These are phyloP conservation scores for Apiospora aurea DNA, from an alignment of 2,329 filamentous ascomycete species.

Conservation along the genomic window DNA sequence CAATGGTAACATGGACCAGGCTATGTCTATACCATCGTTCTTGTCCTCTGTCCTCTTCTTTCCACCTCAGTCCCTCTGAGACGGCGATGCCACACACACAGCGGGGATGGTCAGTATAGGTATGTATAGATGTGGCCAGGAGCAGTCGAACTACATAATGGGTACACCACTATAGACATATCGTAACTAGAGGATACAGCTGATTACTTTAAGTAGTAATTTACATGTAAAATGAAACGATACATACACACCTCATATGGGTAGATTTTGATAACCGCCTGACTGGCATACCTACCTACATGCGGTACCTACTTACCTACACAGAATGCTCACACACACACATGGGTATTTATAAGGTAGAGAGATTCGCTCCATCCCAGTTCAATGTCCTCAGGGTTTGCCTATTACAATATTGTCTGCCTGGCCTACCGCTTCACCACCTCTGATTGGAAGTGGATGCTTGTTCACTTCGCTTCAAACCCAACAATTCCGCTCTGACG, in stretches of 20 bases:
- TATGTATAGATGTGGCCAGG: not conserved
- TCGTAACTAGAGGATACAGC: not conserved
- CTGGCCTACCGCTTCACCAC: not conserved
- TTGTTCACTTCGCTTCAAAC: not conserved
- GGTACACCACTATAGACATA: not conserved
- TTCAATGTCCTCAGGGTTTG: not conserved
- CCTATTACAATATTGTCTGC: not conserved
- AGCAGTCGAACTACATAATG: not conserved
- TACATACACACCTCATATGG: not conserved
- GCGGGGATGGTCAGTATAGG: not conserved
- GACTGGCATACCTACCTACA: not conserved
- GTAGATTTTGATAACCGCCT: not conserved
- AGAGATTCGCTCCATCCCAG: not conserved
- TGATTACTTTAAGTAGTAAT: not conserved
- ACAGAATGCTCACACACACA: not conserved
- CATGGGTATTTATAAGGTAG: no score
- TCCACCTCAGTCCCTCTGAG: not conserved
- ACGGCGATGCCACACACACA: not conserved
- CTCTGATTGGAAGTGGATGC: not conserved
- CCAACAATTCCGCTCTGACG: slow-evolving; percentile 19
- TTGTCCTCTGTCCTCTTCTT: not conserved
- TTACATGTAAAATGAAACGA: not conserved
- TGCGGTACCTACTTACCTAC: not conserved
- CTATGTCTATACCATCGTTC: not conserved
- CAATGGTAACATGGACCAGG: not conserved